These are phyloP conservation scores for Chaetomiaceae sp. DNA, from an alignment of 2,329 filamentous ascomycete species.

Conservation along the genomic window DNA sequence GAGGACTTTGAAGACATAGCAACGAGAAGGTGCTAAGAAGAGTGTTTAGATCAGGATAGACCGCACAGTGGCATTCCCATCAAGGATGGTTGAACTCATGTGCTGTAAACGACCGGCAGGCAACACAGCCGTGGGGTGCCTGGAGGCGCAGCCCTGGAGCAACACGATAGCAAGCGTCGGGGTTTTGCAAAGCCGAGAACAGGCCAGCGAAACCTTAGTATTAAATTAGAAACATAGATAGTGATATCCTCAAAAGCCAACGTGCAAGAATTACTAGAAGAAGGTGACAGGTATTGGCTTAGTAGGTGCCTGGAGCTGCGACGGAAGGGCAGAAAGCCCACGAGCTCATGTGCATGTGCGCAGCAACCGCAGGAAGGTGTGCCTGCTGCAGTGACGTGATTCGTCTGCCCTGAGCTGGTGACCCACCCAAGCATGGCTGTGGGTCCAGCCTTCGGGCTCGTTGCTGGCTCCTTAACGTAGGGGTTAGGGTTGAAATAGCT, in stretches of 20 bases:
- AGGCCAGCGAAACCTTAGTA: neutral
- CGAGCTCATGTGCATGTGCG: slow-evolving; percentile 2
- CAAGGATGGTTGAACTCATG: too few species aligned
- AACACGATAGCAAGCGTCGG: too few species aligned
- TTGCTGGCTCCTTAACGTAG: too few species aligned
- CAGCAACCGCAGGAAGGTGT: neutral
- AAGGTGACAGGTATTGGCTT: too few species aligned
- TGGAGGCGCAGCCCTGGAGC: too few species aligned
- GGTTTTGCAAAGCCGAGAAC: neutral
- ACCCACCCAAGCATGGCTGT: neutral
- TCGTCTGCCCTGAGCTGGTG: neutral
- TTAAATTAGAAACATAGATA: neutral
- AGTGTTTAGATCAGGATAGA: neutral
- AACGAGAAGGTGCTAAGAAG: neutral
- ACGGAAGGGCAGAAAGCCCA: neutral
- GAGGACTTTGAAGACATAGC: slow-evolving; percentile 28
- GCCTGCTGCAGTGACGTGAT: neutral
- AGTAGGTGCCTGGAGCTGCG: neutral
- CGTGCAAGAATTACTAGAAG: too few species aligned
- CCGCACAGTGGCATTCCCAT: neutral
- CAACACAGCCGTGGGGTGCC: too few species aligned
- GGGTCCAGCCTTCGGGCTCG: neutral
- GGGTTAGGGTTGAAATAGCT: too few species aligned
- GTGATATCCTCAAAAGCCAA: too few species aligned
- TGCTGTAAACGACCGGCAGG: too few species aligned